These are phyloP conservation scores for Phytophthora vignae DNA, from an alignment of 352 stramenopile genomes.

Conservation along the genomic window DNA sequence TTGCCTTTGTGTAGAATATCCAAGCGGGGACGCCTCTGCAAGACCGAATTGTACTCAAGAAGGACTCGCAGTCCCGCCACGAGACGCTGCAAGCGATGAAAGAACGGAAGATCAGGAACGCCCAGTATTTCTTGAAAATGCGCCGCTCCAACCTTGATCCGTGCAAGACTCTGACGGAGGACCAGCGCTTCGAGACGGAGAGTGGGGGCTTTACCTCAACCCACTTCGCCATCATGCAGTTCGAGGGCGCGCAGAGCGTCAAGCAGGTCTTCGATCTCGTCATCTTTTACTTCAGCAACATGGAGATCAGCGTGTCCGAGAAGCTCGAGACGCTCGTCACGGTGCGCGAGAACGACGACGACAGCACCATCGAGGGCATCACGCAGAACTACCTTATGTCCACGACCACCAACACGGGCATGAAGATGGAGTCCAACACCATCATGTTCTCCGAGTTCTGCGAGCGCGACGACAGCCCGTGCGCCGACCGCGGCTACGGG, in stretches of 20 bases:
- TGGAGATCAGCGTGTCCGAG: constrained; percentile 70
- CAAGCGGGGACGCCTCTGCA: constrained; percentile 41
- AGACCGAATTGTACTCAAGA: constrained; percentile 36
- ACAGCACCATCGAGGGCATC: constrained; percentile 22
- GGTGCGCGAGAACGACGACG: constrained; percentile 56
- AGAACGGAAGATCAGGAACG: constrained; percentile 31
- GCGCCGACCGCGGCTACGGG: constrained; percentile 29
- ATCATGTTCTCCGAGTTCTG: constrained; percentile 48
- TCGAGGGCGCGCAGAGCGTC: constrained; percentile 42
- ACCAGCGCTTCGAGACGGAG: constrained; percentile 55
- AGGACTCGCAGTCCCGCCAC: constrained; percentile 21
- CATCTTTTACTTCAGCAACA: constrained; percentile 59
- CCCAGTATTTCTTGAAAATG: constrained; percentile 41
- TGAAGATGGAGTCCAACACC: constrained; percentile 54
- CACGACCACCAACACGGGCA: constrained; percentile 30
- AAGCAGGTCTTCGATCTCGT: constrained; percentile 63
- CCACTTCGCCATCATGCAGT: constrained; percentile 64
- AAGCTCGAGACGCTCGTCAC: constrained; percentile 54
- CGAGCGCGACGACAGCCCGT: constrained; percentile 25
- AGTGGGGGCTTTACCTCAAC: constrained; percentile 53
- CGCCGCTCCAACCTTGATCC: constrained; percentile 31
- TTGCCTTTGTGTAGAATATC: constrained; percentile 20
- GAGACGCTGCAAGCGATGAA: constrained; percentile 31
- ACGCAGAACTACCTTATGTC: constrained; percentile 51
- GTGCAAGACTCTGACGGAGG: constrained; percentile 36